A percentile compares a stretch with the other conserved stretches of the same genome.
Conservation (phyloP, 1,284 basidiomycete species). For the Paramarasmius palmivorus region DNA sequence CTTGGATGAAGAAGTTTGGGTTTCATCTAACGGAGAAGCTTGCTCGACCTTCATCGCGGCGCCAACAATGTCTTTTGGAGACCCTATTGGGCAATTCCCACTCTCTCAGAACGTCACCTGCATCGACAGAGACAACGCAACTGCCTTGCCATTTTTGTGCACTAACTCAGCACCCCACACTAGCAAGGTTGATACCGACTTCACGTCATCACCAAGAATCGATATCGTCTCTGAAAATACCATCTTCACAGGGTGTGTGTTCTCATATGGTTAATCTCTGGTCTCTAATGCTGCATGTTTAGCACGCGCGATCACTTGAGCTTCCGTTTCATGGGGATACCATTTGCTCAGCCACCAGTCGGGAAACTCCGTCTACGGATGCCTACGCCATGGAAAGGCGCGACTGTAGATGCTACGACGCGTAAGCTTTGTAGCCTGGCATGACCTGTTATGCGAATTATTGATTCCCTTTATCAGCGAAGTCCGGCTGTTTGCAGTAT, state of each 20-base stretch:
- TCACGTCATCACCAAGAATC: constrained; percentile 16
- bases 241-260: constrained; percentile 15
- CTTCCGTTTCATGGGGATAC: no score
- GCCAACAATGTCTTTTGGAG: not conserved
- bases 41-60: no score
- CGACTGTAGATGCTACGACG: no score
- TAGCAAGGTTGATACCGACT: constrained; percentile 20
- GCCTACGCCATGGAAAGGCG: no score
- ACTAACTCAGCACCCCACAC: constrained; percentile 22
- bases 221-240: constrained; percentile 14
- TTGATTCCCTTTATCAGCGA: constrained; percentile 4
- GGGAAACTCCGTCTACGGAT: no score
- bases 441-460: not conserved
- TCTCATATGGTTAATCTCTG: not conserved
- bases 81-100: not conserved
- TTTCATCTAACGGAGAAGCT: no score
- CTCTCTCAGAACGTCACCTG: not conserved
- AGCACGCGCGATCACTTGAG: no score
- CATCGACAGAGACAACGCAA: not conserved
- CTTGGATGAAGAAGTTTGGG: no score
- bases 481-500: constrained; percentile 14
- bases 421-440: not conserved
- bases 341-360: no score
- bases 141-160: constrained; percentile 18
- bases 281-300: no score